A percentile compares a stretch with the other conserved stretches of the same genome.
phyloP scores from a whole-genome alignment of 2,329 filamentous ascomycete species.

The Bipolaris sorokiniana region DNA sequence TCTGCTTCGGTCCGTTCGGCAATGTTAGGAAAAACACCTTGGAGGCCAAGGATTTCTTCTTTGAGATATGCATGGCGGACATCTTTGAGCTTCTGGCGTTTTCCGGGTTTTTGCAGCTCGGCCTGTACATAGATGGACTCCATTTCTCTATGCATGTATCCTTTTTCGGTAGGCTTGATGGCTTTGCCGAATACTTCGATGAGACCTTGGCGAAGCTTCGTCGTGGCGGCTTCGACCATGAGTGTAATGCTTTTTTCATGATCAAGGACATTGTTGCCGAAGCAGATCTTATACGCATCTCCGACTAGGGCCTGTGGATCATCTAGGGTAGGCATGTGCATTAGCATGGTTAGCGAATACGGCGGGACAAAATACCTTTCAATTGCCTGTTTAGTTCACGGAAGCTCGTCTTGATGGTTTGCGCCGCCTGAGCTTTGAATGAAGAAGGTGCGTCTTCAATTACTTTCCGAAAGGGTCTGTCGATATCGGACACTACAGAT shows the following conservation, averaged over 20 bases:
- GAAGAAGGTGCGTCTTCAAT: neutral
- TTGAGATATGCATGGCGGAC: conserved; percentile 13
- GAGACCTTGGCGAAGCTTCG: conserved; percentile 1
- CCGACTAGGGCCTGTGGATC: conserved; percentile 14
- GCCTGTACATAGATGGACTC: conserved; percentile 17
- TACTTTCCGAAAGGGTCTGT: conserved; percentile 2
- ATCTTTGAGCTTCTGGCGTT: conserved; percentile 7
- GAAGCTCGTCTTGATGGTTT: conserved; percentile 4
- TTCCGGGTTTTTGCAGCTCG: neutral
- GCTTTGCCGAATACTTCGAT: conserved; percentile 1
- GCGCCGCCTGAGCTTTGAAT: conserved; percentile 12
- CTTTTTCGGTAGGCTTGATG: neutral
- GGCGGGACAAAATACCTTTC: conserved; percentile 1
- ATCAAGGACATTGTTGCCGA: conserved; percentile 4
- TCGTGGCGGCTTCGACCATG: conserved; percentile 7
- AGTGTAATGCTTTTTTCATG: conserved; percentile 1
- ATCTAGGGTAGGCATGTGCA: neutral
- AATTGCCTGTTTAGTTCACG: conserved; percentile 2
- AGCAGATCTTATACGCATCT: conserved; percentile 16
- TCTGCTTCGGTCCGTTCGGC: neutral
- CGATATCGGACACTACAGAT: neutral
- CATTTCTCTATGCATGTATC: conserved; percentile 25
- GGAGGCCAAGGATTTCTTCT: neutral
- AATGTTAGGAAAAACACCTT: conserved; percentile 3
- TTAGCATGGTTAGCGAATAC: neutral